Base-by-base conservation (phyloP, 83 land plant species). In the Picea abies region DNA sequence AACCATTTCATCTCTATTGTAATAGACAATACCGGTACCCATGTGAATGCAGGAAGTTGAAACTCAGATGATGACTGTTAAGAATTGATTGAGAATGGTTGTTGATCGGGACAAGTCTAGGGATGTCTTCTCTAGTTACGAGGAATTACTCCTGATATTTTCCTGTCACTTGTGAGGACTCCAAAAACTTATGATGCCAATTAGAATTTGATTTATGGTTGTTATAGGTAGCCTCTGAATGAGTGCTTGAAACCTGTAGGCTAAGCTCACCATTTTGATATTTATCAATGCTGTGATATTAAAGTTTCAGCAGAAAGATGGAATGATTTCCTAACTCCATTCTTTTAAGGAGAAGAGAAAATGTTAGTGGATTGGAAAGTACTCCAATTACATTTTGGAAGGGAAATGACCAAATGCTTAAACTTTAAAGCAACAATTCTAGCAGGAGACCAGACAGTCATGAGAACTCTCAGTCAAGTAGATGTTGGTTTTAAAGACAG, bases 181-280 rank as follows among this genome's bases (percentile, higher is more conserved):
- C 10, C 56, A 35, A 70, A 25, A 19, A 1, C 4, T 8, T 70
- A 1, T 17, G 9, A 70, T 39, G 75, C 75, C 20, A 17, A 19
- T n/a, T 2, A 17, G 39, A 19, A 20, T 72, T 20, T 44, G 76
- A 44, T 22, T 44, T 9, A 73, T 73, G 58, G 77, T 23, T 17
- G 16, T n/a, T 11, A 22, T 52, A 73, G 39, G 77, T 73, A 47
- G 58, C 77, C 70, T 67, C 70, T 10, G 70, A 67, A 12, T 67
- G 29, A 67, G 11, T 67, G 0, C 58, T n/a, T 52, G 14, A 73
- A n/a, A 52, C n/a, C 16, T 41, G 11, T 73, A 41, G 52, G 58
- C 25, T n/a, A 52, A 73, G 35, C 56, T 73, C 39, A 73, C 58
- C n/a, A 8, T 52, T n/a, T 9, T 73, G 58, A 8, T 17, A 32